Percentiles rank a stretch among this genome's conserved stretches.
phyloP scores from a whole-genome alignment of 2,329 filamentous ascomycete genomes.

The Paramyrothecium sp. region DNA sequence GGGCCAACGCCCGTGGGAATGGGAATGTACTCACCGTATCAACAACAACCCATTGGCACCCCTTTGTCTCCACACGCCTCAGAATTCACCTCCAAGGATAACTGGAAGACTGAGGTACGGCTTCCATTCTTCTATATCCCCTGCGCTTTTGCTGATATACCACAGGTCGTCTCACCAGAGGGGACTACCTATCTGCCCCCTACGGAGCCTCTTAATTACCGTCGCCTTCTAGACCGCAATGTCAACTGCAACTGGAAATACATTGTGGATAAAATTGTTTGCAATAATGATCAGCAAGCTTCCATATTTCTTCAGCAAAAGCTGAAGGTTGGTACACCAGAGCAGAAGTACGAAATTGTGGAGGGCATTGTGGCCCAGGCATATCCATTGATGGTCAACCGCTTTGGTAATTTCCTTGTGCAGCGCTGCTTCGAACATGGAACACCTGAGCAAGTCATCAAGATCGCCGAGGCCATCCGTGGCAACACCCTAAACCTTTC shows the following conservation, averaged over 20 bases:
- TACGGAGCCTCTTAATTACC: conserved; percentile 93
- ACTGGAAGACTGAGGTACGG: conserved; percentile 57
- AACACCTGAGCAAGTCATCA: conserved; percentile 88
- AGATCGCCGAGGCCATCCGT: conserved; percentile 90
- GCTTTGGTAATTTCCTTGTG: conserved; percentile 97
- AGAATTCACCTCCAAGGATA: conserved; percentile 63
- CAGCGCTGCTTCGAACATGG: conserved; percentile 99
- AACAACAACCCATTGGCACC: conserved; percentile 59
- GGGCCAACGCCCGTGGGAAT: conserved; percentile 36
- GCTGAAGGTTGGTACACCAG: conserved; percentile 89
- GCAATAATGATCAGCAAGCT: conserved; percentile 98
- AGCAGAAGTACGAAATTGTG: conserved; percentile 97
- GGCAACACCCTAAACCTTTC: conserved; percentile 92
- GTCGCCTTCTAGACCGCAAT: conserved; percentile 89
- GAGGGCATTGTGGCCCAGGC: conserved; percentile 94
- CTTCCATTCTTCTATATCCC: background rate
- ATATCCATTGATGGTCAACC: conserved; percentile 95
- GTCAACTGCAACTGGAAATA: conserved; percentile 99
- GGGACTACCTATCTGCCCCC: conserved; percentile 79
- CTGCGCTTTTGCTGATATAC: conserved; percentile 11
- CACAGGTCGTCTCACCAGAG: conserved; percentile 48
- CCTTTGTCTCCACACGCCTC: conserved; percentile 71
- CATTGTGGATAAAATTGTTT: conserved; percentile 99
- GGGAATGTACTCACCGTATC: conserved; percentile 47
- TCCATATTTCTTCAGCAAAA: conserved; percentile 99